Base-by-base conservation (phyloP, 495 filamentous ascomycete species). In the Trichoderma gamsii region DNA sequence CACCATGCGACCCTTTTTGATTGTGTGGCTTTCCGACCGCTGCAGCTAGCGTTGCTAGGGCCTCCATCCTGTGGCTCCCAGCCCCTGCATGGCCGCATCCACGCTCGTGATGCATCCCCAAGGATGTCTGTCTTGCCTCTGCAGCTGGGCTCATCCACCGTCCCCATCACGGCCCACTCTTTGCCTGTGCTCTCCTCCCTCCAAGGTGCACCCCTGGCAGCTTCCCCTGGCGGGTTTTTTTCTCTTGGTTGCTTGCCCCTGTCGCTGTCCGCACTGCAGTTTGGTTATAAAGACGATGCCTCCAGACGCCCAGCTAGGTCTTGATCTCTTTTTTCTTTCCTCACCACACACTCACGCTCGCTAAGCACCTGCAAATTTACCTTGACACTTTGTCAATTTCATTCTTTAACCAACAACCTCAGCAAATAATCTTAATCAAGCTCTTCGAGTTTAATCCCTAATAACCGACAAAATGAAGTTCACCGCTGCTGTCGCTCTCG, bases 381-480 rank as follows among this genome's bases (percentile, higher is more conserved):
- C 80, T 78, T 79, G 83, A 82, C 83, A 84, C 84, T 81, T 67
- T 82, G 84, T 86, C 84, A 84, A 79, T 79, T 86, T 77, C 84
- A 84, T 79, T 86, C 84, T 81, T 86, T 86, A 74, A 68, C 49
- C 64, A 72, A 69, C 72, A 72, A 72, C 27, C 56, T 23, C 63
- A 72, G 63, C 66, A 41, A 70, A 66, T 67, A 67, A 29, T 68
- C 69, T 66, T 72, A 71, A 69, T 67, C 68, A 71, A 72, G 69
- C 71, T 71, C 70, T 72, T 70, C 73, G 74, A 81, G 75, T 80
- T 79, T 75, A 76, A 80, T 79, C 74, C 76, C 80, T 76, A 75
- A 79, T 77, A 1, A 79, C 78, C 74, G 76, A 86, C 89, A 93
- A 90, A 78, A 97, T 97, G 92, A 91, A 91, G 89, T 92, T 90